Evolutionary conservation across 2,329 filamentous ascomycete genomes (phyloP), one percentile per base, ranked within the genome.

Genomic region (Cryphonectria japonica): DNA sequence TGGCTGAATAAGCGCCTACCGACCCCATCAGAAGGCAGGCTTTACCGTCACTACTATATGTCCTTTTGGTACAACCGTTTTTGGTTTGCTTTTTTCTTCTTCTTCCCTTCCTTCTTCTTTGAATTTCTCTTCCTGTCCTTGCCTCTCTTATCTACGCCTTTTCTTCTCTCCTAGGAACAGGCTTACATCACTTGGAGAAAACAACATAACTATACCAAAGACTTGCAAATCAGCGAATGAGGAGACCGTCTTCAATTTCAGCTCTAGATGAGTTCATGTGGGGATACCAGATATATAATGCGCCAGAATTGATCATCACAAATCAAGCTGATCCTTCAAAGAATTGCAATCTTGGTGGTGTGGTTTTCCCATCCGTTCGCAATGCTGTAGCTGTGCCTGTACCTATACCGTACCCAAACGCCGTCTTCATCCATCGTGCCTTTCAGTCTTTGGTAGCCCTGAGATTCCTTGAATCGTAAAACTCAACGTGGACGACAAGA

Each of bases 301-400:
- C 13, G 32, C 16, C 54, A 3, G 7, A 39, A 22, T n/a, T 43
- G 13, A 5, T 16, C 41, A 13, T 43, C 16, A 5, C 26, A 5
- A 43, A 43, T 5, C 1, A 50, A 19, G 14, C 11, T 50, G 19
- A n/a, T n/a, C 7, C 2, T n/a, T 22, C 5, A n/a, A 39, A 61
- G 3, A 39, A 4, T 39, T 26, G 34, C 34, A 59, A 3, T 19
- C 34, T 61, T 22, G 22, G 16, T 26, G n/a, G 6, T 59, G 11
- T 59, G 29, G 57, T 37, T 16, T 59, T 59, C 26, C 29, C 54
- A 14, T 9, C 13, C 16, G 29, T 32, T 60, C 19, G 57, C 57
- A 60, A 60, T 60, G 57, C 57, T 60, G 57, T 32, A 16, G 32
- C 59, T 61, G 26, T 61, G 19, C 34, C 29, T 60, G 57, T 32